Evolutionary conservation across 495 filamentous ascomycete genomes (phyloP).

Genomic region (Xylaria palmicola): DNA sequence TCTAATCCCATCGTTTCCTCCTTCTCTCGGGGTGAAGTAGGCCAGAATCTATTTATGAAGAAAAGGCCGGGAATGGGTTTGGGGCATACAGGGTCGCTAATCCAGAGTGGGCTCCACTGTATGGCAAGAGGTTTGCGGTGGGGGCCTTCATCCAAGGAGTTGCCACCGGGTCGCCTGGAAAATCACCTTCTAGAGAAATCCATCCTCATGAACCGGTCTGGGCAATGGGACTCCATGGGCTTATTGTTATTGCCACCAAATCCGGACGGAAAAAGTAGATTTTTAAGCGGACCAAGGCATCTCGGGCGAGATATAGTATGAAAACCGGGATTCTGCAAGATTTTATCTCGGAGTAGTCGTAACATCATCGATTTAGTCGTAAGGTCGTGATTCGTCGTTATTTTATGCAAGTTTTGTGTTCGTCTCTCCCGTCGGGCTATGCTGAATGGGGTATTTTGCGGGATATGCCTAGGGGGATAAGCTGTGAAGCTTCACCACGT

Average conservation of each 20-base stretch:
- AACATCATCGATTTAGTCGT: slow-evolving; percentile 24
- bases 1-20: not conserved
- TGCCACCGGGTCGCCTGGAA: not conserved
- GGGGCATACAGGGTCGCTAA: not conserved
- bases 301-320: slow-evolving; percentile 1
- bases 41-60: slow-evolving; percentile 10
- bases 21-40: slow-evolving; percentile 1
- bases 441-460: slow-evolving; percentile 34
- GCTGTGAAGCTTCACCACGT: slow-evolving; percentile 52
- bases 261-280: slow-evolving; percentile 6
- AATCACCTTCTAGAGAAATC: not conserved
- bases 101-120: not conserved
- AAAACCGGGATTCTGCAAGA: slow-evolving; percentile 9
- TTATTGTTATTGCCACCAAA: slow-evolving; percentile 14
- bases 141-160: not conserved
- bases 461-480: slow-evolving; percentile 35
- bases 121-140: not conserved
- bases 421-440: slow-evolving; percentile 26
- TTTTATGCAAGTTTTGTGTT: slow-evolving; percentile 39
- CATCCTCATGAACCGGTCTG: slow-evolving; percentile 30
- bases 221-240: slow-evolving; percentile 24
- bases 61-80: not conserved
- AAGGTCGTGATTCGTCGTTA: slow-evolving; percentile 25
- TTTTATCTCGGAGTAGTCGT: slow-evolving; percentile 13
- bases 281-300: slow-evolving; percentile 5